phyloP scores from a whole-genome alignment of 345 rosid species.

The Lumnitzera racemosa region DNA sequence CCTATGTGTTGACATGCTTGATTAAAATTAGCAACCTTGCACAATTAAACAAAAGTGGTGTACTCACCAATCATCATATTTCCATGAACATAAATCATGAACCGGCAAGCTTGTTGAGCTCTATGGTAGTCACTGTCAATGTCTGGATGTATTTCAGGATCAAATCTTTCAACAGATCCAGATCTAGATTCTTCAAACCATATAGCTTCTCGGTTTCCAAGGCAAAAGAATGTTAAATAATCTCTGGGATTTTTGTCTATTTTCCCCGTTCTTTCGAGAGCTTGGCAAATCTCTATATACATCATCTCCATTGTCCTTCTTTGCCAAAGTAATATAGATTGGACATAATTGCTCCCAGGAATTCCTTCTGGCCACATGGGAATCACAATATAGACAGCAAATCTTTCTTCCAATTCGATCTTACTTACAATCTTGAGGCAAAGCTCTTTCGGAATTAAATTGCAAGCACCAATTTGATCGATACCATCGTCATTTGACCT shows the following conservation, averaged over 20 bases:
- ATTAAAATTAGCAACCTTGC: too few species aligned
- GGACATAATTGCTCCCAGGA: conserved; percentile 3
- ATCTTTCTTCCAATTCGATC: conserved; percentile 8
- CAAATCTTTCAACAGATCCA: too few species aligned
- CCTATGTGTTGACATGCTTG: too few species aligned
- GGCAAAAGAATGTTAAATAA: conserved; percentile 7
- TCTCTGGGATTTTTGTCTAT: not conserved
- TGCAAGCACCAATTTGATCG: conserved; percentile 49
- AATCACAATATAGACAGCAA: conserved; percentile 7
- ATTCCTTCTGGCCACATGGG: conserved; percentile 16
- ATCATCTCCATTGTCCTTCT: conserved; percentile 11
- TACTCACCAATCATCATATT: conserved; percentile 9
- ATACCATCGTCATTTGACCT: conserved; percentile 23
- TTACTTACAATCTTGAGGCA: conserved; percentile 6
- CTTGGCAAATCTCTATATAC: conserved; percentile 7
- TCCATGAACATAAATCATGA: conserved; percentile 9
- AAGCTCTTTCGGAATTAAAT: conserved; percentile 25
- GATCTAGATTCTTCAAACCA: not conserved
- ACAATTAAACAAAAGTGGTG: too few species aligned
- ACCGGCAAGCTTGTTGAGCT: conserved; percentile 7
- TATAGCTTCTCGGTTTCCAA: conserved; percentile 7
- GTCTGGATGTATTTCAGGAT: conserved; percentile 1
- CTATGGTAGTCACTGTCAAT: not conserved
- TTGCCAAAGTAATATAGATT: conserved; percentile 7
- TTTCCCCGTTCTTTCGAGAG: not conserved